phyloP scores from a whole-genome alignment of 306 rosid genomes.

The Cucurbita ficifolia region DNA sequence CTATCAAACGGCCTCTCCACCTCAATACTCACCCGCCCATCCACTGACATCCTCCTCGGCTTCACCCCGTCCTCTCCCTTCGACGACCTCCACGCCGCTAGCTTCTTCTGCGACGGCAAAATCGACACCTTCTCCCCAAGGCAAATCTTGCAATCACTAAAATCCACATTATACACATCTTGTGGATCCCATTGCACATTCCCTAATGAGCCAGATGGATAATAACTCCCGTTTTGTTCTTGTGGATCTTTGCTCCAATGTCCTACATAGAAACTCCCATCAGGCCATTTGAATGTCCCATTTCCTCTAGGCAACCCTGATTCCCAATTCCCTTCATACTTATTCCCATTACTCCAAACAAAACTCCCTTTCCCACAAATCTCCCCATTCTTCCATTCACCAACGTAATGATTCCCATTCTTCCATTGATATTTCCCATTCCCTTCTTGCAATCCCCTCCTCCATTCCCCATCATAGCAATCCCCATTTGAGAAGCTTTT shows the following conservation, averaged over 20 bases:
- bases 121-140: slow-evolving; percentile 54
- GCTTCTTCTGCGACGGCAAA: slow-evolving; percentile 75
- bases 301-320: slow-evolving; percentile 54
- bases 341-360: slow-evolving; percentile 52
- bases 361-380: slow-evolving; percentile 60
- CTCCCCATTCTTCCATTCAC: slow-evolving; percentile 83
- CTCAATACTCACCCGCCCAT: slow-evolving; percentile 53
- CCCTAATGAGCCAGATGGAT: slow-evolving; percentile 26
- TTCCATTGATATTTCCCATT: slow-evolving; percentile 66
- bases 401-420: slow-evolving; percentile 44
- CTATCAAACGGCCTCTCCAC: slow-evolving; percentile 51
- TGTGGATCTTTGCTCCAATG: slow-evolving; percentile 44
- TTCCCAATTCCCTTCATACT: slow-evolving; percentile 73
- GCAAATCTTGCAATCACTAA: slow-evolving; percentile 31
- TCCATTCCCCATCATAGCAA: slow-evolving; percentile 80
- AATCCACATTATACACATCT: slow-evolving; percentile 33
- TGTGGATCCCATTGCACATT: slow-evolving; percentile 66
- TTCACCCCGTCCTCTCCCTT: slow-evolving; percentile 27
- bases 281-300: slow-evolving; percentile 57
- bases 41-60: slow-evolving; percentile 59
- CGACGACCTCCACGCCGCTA: slow-evolving; percentile 64
- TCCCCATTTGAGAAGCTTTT: slow-evolving; percentile 51
- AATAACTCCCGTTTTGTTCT: slow-evolving; percentile 47
- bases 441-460: slow-evolving; percentile 53
- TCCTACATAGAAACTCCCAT: slow-evolving; percentile 62